Base-by-base conservation (phyloP, 306 rosid species). In the Canavalia ensiformis region DNA sequence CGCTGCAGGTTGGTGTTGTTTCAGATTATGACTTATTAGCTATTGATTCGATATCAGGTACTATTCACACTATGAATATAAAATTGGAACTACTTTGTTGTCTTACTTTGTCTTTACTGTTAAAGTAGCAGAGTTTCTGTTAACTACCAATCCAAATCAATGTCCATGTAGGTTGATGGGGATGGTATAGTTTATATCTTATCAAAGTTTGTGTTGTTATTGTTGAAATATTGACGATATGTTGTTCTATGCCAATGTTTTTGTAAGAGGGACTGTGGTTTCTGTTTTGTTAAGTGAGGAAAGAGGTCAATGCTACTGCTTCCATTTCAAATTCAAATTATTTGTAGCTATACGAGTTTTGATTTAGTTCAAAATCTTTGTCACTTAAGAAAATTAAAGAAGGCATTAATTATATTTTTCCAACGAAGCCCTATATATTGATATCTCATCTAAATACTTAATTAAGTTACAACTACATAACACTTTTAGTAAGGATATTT, bases 1-100 rank as follows among this genome's bases (percentile, higher is more conserved):
- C 9, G 67, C 42, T 88, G 89, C 92, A 95, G 99, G 97, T 95
- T 80, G 99, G 99, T 56, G 98, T 95, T 56, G 92, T 95, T 77
- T 93, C 99, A 54, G 99, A 95, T 89, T 95, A 95, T 71, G 99
- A 95, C 78, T 89, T 95, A 76, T 69, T 95, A 79, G 98, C 99
- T 18, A 91, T 95, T 9, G 99, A 95, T 83, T 91, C 99, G 18
- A 89, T 95, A 89, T 95, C 99, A 88, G 99, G 96, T 89, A 95
- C 67, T 42, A 35, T 37, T 5, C 45, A 25, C 11, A 55, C 12
- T 8, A 25, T n/a, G 62, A 34, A 44, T 47, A 54, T 18, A 39
- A 9, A 52, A 68, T 29, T 44, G 13, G 50, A 68, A 74, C 33
- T 60, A 69, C 13, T 25, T 68, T 51, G 28, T 62, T 66, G 34